Evolutionary conservation across 352 stramenopile genomes (phyloP), one percentile per base, ranked within the genome.

Genomic region (Globisporangium abappressorium): DNA sequence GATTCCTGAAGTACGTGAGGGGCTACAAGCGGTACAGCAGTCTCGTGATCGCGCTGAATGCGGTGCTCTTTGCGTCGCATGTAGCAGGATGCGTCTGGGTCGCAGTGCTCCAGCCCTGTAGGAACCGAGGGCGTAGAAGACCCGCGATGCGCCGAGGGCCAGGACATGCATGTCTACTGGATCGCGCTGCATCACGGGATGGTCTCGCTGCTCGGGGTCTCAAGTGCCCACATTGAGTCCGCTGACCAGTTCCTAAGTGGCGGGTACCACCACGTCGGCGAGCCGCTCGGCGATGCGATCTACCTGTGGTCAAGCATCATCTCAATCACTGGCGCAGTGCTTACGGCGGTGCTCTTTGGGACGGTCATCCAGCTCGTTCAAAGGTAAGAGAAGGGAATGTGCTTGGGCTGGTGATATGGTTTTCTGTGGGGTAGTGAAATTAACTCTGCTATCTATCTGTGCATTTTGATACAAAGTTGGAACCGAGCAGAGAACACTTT

Each of bases 401-500:
- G 14, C 54, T 59, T 26, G 14, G 7, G 20, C n/a, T 26, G 4
- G 2, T 56, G 5, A n/a, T 15, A 4, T 55, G 8, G 8, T n/a
- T 18, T 18, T 46, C 12, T 46, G 11, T 46, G 38, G 28, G 11
- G 41, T 14, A 41, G 5, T 28, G 18, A 28, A 24, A 36, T 26
- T 58, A 30, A 38, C 53, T 5, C 22, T 18, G 15, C 0, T 30
- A 28, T 22, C 3, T 24, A 6, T n/a, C 26, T 49, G 1, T n/a
- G 41, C 15, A 9, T 9, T 15, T 58, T 58, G 53, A 14, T 24
- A 20, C 20, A 51, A 47, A 84, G 81, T 59, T 83, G 76, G 75
- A 89, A 89, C 64, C 80, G 82, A 62, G 79, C 76, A 0, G 82
- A 88, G 66, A 85, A 89, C 54, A 71, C 75, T 20, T 91, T 91